Base-by-base conservation (phyloP, 441 rosid species). In the Gossypium davidsonii region DNA sequence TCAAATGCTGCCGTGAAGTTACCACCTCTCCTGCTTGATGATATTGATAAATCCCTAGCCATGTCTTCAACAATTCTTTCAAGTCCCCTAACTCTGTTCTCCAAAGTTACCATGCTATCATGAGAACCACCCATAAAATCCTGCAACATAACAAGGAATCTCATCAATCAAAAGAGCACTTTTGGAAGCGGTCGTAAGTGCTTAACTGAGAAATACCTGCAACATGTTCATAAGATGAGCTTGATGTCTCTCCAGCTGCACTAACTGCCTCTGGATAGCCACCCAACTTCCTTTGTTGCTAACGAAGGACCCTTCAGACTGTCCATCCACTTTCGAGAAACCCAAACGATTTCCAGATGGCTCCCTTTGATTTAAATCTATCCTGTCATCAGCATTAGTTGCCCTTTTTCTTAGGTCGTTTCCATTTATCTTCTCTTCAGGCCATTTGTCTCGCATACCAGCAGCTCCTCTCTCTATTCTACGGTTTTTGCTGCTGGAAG, bases 91-190 rank as follows among this genome's bases (percentile, higher is more conserved):
- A 96, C 97, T 76, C 99, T 88, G 83, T 89, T 87, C 80, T 96
- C 99, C 78, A 93, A 79, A 28, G 97, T 91, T 72, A 90, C 77
- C 97, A 96, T 96, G 89, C 96, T 88, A 80, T 90, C 84, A 80
- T 90, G 97, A 78, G 99, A 96, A 51, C 97, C 97, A 58, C 99
- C 99, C 90, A 96, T 96, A 79, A 96, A 96, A 74, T 93, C 98
- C 93, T 95, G 86, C 78, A 85, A 75, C 9, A 72, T 44, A 76
- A 67, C 67, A 76, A 23, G 68, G 71, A 46, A 61, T 28, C 63
- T 61, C 18, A 76, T 61, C 10, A 64, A 67, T 74, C 60, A 71
- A 51, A 69, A 67, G 62, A 53, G 56, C 11, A 55, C 7, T 61
- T 39, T 53, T 34, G 61, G 44, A 65, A 66, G 46, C 52, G 2